Conservation (phyloP, 2,329 filamentous ascomycete species). For the Pestalotiopsis sp. region DNA sequence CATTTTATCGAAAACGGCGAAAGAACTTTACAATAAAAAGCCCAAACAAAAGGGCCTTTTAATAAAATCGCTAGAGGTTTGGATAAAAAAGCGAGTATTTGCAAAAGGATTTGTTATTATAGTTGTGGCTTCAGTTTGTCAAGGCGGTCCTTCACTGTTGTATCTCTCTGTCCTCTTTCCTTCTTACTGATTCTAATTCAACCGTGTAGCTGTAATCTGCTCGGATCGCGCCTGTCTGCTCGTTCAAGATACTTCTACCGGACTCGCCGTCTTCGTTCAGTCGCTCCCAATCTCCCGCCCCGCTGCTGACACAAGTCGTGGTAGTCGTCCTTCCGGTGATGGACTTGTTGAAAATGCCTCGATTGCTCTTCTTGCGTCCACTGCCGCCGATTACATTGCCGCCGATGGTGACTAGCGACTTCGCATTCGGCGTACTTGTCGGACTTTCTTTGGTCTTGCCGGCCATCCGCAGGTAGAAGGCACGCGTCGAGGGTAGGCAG, state of each 20-base stretch:
- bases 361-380: not conserved
- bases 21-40: no score
- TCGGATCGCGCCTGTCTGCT: not conserved
- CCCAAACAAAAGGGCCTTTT: no score
- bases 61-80: no score
- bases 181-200: conserved; percentile 7
- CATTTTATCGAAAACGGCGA: no score
- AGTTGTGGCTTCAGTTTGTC: no score
- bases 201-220: conserved; percentile 17
- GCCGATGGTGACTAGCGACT: conserved; percentile 15
- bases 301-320: conserved; percentile 12
- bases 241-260: conserved; percentile 8
- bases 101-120: no score
- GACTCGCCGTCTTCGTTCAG: conserved; percentile 5
- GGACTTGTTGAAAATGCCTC: conserved; percentile 14
- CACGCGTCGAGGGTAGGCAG: conserved; percentile 17
- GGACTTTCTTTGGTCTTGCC: not conserved
- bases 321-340: conserved; percentile 14
- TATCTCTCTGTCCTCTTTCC: not conserved
- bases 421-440: not conserved
- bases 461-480: conserved; percentile 10
- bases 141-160: not conserved
- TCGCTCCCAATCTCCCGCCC: conserved; percentile 17
- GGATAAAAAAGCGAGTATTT: no score
- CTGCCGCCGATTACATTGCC: not conserved